Conservation (phyloP, 768 basidiomycete genomes). For the Xerocomus spinulosus region DNA sequence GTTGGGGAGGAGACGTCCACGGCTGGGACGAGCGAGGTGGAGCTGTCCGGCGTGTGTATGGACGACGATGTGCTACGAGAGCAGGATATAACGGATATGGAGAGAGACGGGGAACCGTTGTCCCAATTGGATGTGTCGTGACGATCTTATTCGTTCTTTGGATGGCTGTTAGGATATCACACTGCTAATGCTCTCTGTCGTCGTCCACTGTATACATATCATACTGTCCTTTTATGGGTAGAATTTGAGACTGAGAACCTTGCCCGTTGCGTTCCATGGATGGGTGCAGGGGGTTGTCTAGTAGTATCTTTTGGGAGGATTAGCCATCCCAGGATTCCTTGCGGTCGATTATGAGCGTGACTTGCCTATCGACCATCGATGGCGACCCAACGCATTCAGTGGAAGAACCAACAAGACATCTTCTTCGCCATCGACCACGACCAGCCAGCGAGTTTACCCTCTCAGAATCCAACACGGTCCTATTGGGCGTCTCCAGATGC, state of each 20-base stretch:
- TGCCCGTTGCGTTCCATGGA: no score
- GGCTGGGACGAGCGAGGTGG: neutral
- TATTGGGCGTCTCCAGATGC: slow-evolving; percentile 64
- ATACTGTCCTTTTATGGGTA: no score
- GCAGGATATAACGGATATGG: neutral
- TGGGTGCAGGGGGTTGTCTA: no score
- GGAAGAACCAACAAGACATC: slow-evolving; percentile 1
- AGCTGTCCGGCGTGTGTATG: neutral
- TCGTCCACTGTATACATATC: neutral
- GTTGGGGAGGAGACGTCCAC: neutral
- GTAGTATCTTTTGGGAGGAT: no score
- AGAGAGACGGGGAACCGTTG: neutral
- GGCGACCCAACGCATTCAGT: no score
- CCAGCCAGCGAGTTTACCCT: slow-evolving; percentile 41
- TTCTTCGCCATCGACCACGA: slow-evolving; percentile 2
- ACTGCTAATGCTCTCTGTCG: neutral
- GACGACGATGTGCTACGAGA: neutral
- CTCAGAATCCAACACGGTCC: slow-evolving; percentile 59
- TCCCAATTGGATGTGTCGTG: neutral
- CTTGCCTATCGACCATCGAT: no score
- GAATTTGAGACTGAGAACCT: no score
- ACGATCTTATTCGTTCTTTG: neutral
- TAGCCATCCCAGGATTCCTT: no score
- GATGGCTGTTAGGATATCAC: neutral
- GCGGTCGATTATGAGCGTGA: no score